These are phyloP conservation scores for Kwoniella dejecticola DNA, from an alignment of 768 basidiomycete species.

Conservation along the genomic window DNA sequence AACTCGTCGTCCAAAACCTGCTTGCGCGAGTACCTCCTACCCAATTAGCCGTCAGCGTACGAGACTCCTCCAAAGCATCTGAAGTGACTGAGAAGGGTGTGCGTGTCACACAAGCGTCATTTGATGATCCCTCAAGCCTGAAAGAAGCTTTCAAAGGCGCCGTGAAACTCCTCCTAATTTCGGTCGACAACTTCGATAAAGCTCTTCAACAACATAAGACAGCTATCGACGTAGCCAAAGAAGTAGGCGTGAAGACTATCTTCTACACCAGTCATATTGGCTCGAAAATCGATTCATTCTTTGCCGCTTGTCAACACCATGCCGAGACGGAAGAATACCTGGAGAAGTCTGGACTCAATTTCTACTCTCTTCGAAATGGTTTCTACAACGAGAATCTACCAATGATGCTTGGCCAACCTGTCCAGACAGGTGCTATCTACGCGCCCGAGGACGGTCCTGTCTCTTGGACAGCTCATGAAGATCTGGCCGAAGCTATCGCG, in stretches of 20 bases:
- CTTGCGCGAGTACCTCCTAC: conserved; percentile 51
- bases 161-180: conserved; percentile 55
- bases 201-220: conserved; percentile 50
- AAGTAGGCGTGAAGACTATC: conserved; percentile 52
- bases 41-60: conserved; percentile 53
- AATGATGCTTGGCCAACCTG: conserved; percentile 52
- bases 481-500: conserved; percentile 57
- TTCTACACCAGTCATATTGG: conserved; percentile 57
- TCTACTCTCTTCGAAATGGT: conserved; percentile 56
- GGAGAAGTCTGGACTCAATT: conserved; percentile 52
- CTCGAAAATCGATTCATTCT: conserved; percentile 30
- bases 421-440: conserved; percentile 34
- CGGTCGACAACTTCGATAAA: conserved; percentile 53
- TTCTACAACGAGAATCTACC: conserved; percentile 55
- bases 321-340: conserved; percentile 55
- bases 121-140: conserved; percentile 50
- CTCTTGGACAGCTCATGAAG: conserved; percentile 55
- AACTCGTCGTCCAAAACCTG: conserved; percentile 53
- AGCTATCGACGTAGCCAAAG: conserved; percentile 57
- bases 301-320: conserved; percentile 55
- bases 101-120: conserved; percentile 54
- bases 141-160: conserved; percentile 54
- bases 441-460: conserved; percentile 55
- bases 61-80: conserved; percentile 52
- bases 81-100: conserved; percentile 39